Base-by-base conservation (phyloP, 192 early-diverging fungal species). In the Umbelopsis sp. region DNA sequence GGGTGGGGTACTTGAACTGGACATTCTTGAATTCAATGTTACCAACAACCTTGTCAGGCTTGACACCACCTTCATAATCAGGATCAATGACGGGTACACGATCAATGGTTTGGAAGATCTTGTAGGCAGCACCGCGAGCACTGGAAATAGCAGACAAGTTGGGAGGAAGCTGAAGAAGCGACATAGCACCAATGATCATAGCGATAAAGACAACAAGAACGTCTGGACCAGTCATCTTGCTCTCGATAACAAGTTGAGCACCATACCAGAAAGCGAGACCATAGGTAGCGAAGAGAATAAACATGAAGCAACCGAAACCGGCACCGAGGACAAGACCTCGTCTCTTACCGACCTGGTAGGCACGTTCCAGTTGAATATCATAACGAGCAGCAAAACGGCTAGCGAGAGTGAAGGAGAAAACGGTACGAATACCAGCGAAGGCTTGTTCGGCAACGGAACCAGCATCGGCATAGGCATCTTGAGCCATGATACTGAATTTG, bases 121-220 rank as follows among this genome's bases (percentile, higher is more conserved):
- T 92, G 71, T 82, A 84, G 1, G 93, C 97, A 1, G 95, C 95
- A 25, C 92, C 97, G 22, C 85, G 82, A 32, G 91, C 93, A 49
- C 85, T 89, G n/a, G 86, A 83, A 22, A 98, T 83, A 10, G 89
- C 86, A 24, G 89, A 81, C 3, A 98, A 73, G 62, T 93, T 91
- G 9, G 93, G 90, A 12, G 91, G 87, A 2, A 91, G 76, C 20
- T 88, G 84, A 26, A 89, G 89, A 45, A 97, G 79, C 4, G 91
- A 83, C 45, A 94, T 74, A 9, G 75, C 78, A 67, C 95, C 96
- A 44, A 97, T 91, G 4, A 97, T 85, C 77, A 98, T 86, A 47
- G 92, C 84, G 77, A 97, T 95, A 75, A 98, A 97, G 47, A 93
- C 93, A 68, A 88, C 93, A 25, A 96, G 77, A 26, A 97, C 91